Base-by-base conservation (phyloP, 2,329 filamentous ascomycete species). In the Fusarium sp. region DNA sequence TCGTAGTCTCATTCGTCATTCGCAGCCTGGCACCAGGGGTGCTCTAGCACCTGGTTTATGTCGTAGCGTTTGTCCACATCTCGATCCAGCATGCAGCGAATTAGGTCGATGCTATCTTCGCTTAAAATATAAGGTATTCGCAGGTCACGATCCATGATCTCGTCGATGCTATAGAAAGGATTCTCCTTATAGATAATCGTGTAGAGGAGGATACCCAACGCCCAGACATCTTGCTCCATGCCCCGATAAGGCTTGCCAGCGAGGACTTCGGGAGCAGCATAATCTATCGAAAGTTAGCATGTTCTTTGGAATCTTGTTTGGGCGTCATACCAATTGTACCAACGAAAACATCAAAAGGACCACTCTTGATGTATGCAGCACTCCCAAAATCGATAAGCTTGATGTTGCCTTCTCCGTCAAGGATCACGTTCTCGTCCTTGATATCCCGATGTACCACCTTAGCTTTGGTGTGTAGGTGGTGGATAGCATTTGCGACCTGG, bases 141-240 rank as follows among this genome's bases (percentile, higher is more conserved):
- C 62, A 99, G 84, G 73, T 97, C 95, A 75, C 95, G 94, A 78
- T 99, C 96, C 88, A 98, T 97, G 76, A 99, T 99, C 83, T 99
- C 96, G 79, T 99, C 96, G 75, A 98, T 96, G 80, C 92, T 97
- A 85, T 98, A 98, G 80, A 97, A 99, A 1, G 96, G 95, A 77
- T 99, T 99, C 82, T 99, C 96, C 82, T 98, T 99, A 86, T 99
- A 99, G 76, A 98, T 92, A 76, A 99, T 97, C 30, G 96, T 99
- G 83, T 99, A 99, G 15, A 99, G 88, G 28, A 99, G 86, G 75
- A 99, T 98, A 26, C 96, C 96, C 16, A 99, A 86, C 1, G 96
- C 96, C 96, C 96, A 99, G 31, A 99, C 94, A 76, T 99, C 96
- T 83, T 99, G 96, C 79, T 97, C 95, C 80, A 97, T 97, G 76